These are phyloP conservation scores for Asclepias syriaca DNA, from an alignment of 257 asterid species.

Conservation along the genomic window DNA sequence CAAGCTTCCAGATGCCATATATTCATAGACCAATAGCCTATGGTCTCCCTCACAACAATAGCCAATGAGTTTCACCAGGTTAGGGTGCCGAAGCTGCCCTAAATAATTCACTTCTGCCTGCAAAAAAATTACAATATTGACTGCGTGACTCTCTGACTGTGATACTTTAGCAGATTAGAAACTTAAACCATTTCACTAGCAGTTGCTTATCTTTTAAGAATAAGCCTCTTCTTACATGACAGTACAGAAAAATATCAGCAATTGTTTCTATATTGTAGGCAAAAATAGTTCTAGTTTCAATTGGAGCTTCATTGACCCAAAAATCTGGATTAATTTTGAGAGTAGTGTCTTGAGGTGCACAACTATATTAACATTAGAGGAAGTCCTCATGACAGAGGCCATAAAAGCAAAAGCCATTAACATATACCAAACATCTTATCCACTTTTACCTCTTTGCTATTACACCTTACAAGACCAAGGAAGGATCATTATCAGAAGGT, in stretches of 20 bases:
- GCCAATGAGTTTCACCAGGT: conserved; percentile 84
- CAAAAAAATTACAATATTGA: conserved; percentile 15
- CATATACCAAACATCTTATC: background rate
- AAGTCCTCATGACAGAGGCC: background rate
- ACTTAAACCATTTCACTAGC: background rate
- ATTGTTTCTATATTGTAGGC: background rate
- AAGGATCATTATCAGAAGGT: background rate
- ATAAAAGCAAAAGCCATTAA: background rate
- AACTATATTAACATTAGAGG: background rate
- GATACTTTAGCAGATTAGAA: background rate
- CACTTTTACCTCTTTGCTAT: background rate
- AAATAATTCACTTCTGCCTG: conserved; percentile 94
- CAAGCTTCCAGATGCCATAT: conserved; percentile 92
- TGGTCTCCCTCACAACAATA: conserved; percentile 90
- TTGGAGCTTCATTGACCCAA: background rate
- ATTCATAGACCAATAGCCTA: conserved; percentile 83
- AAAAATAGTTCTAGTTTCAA: background rate
- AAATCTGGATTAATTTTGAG: background rate
- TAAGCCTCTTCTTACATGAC: background rate
- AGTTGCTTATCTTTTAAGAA: background rate
- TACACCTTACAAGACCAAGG: background rate
- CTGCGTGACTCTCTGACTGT: background rate
- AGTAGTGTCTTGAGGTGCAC: background rate
- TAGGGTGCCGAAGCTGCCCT: conserved; percentile 80
- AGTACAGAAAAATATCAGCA: background rate